Base-by-base conservation (phyloP, 2,329 filamentous ascomycete species). In the Hypocrella siamensis region DNA sequence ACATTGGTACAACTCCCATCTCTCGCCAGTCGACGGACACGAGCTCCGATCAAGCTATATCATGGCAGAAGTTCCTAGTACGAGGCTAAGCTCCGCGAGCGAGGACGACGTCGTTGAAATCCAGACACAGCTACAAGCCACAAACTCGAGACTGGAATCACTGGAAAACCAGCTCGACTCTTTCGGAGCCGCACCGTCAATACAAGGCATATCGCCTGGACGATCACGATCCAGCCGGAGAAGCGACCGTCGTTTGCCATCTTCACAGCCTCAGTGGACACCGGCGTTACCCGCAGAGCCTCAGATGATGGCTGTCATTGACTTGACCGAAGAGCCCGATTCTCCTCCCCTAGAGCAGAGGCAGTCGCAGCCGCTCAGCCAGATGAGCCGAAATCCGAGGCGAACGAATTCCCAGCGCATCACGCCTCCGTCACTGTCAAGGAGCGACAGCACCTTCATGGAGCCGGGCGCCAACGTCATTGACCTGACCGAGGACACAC, bases 401-500 rank as follows among this genome's bases (percentile, higher is more conserved):
- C 47, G 61, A 14, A 62, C 59, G 14, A 50, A 49, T 35, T 58
- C 59, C 4, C 54, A 55, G 32, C 47, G 52, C 12, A 47, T 46
- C 31, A 57, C 57, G 19, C 57, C 58, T 1, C 61, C 61, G 0
- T 53, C 54, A 14, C 43, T 65, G 19, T 40, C 58, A 6, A 53
- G 61, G 27, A 64, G 58, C 38, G 60, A 65, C 37, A 58, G 57
- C 36, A 63, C 55, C 32, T 48, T 59, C 22, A 44, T 61, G 10
- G 50, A 45, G 4, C 47, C 46, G 3, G 33, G 41, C 5, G 28
- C 47, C 2, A 51, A 45, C 31, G 48, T 70, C 18, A 69, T 72
- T 32, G 68, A 72, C 42, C 55, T 72, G 8, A 72, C 67, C 3
- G 51, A 50, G 17, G 65, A 70, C 35, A 55, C 54, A 6, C 51